A percentile compares a stretch with the other conserved stretches of the same genome.
Evolutionary conservation across 441 rosid genomes (phyloP).

Genomic region (Mallotus japonicus): DNA sequence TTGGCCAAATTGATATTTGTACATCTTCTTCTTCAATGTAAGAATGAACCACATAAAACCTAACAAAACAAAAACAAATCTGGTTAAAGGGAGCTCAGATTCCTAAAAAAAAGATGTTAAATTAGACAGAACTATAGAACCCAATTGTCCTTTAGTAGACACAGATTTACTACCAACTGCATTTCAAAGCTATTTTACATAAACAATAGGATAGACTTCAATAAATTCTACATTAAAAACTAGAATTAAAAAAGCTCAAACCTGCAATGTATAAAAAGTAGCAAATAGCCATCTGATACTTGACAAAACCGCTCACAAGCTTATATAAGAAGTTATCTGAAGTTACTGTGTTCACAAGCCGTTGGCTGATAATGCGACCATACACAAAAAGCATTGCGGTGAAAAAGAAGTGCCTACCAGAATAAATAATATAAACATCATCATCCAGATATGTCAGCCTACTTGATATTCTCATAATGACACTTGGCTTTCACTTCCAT

Average conservation of each 20-base stretch:
- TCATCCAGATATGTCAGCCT: not conserved
- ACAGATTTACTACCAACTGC: not conserved
- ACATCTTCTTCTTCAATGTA: slow-evolving; percentile 85
- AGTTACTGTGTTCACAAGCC: slow-evolving; percentile 73
- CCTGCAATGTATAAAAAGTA: slow-evolving; percentile 83
- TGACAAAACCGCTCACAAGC: slow-evolving; percentile 66
- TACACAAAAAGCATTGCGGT: slow-evolving; percentile 86
- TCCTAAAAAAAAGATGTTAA: not conserved
- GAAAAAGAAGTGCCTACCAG: slow-evolving; percentile 86
- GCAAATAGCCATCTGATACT: slow-evolving; percentile 81
- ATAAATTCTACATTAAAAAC: slow-evolving; percentile 4
- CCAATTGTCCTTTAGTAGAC: not conserved
- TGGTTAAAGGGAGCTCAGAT: not conserved
- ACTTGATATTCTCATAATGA: not conserved
- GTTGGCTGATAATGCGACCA: slow-evolving; percentile 85
- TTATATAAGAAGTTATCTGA: slow-evolving; percentile 65
- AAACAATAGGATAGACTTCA: not conserved
- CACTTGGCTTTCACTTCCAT: not conserved
- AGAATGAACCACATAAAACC: slow-evolving; percentile 88
- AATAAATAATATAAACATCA: not conserved
- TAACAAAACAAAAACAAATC: not conserved
- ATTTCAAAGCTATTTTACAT: no score
- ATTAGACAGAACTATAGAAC: not conserved
- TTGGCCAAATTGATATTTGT: slow-evolving; percentile 93
- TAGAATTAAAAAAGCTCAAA: slow-evolving; percentile 25